Percentiles rank a stretch among this genome's conserved stretches.
phyloP scores from a whole-genome alignment of 2,329 filamentous ascomycete genomes.

The Aspergillus quadricinctus region DNA sequence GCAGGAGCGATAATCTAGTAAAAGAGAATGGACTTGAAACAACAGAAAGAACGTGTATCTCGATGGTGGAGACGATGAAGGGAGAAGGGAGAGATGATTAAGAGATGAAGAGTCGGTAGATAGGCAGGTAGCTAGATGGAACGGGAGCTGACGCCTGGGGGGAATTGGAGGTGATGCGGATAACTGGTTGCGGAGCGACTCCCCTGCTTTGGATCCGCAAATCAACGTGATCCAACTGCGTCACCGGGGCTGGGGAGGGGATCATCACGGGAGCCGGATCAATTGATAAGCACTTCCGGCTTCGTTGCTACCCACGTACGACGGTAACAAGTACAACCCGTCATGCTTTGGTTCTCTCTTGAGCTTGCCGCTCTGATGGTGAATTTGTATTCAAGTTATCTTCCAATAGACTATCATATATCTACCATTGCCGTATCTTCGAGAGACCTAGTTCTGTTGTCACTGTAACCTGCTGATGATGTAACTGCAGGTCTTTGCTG shows the following conservation, averaged over 20 bases:
- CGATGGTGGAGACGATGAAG: slow-evolving; percentile 17
- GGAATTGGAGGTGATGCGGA: slow-evolving; percentile 13
- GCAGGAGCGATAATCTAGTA: neutral
- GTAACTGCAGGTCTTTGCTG: neutral
- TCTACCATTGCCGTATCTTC: no score
- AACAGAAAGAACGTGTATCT: slow-evolving; percentile 3
- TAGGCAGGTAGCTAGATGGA: slow-evolving; percentile 7
- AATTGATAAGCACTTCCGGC: slow-evolving; percentile 7
- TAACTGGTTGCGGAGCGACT: slow-evolving; percentile 23
- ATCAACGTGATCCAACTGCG: slow-evolving; percentile 17
- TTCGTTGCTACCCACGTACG: neutral
- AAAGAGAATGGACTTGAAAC: neutral
- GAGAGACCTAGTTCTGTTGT: neutral
- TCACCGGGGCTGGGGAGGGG: slow-evolving; percentile 15
- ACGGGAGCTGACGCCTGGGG: slow-evolving; percentile 25
- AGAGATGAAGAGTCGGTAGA: neutral
- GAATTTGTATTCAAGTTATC: neutral
- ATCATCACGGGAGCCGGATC: slow-evolving; percentile 14
- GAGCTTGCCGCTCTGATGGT: neutral
- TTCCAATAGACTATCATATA: neutral
- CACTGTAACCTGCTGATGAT: neutral
- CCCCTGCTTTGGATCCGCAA: slow-evolving; percentile 10
- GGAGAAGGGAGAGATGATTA: slow-evolving; percentile 26
- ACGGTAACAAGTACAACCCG: neutral
- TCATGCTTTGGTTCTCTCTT: neutral